Evolutionary conservation across 495 filamentous ascomycete genomes (phyloP).

Genomic region (Aspergillus asperescens): DNA sequence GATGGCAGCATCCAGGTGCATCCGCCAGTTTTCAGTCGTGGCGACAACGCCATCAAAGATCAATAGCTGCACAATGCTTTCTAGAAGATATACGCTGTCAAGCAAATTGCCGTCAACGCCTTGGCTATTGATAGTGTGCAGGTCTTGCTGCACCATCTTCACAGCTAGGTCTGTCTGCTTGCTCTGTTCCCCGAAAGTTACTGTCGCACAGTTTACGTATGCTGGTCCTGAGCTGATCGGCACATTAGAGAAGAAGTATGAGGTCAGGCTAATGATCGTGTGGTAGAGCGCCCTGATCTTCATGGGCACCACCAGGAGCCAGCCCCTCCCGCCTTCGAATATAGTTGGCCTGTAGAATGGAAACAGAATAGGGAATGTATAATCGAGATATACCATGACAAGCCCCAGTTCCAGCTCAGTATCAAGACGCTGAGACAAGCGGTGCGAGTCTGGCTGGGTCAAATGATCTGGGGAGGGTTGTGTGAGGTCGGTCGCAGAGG

Average conservation of each 20-base stretch:
- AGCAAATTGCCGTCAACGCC: background rate
- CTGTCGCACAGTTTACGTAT: background rate
- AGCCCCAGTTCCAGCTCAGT: background rate
- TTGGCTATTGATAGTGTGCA: background rate
- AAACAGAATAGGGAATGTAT: background rate
- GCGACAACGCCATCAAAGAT: background rate
- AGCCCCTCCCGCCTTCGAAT: conserved; percentile 2
- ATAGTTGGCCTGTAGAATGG: conserved; percentile 3
- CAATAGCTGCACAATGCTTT: conserved; percentile 4
- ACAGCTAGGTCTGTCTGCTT: background rate
- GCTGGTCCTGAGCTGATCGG: background rate
- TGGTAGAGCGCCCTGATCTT: conserved; percentile 4
- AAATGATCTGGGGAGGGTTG: background rate
- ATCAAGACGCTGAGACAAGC: background rate
- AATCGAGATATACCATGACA: conserved; percentile 3
- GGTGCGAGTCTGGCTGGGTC: background rate
- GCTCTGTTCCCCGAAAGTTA: background rate
- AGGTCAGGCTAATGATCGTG: background rate
- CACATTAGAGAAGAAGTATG: conserved; percentile 2
- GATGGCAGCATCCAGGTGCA: background rate
- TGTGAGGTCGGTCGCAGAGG: background rate
- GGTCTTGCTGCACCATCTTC: background rate
- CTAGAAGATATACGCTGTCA: background rate
- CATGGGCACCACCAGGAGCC: conserved; percentile 1
- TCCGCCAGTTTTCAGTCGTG: background rate